Evolutionary conservation across 2,329 filamentous ascomycete species (phyloP), one percentile per base, ranked within the genome.

Genomic region (Exserohilum turcica): DNA sequence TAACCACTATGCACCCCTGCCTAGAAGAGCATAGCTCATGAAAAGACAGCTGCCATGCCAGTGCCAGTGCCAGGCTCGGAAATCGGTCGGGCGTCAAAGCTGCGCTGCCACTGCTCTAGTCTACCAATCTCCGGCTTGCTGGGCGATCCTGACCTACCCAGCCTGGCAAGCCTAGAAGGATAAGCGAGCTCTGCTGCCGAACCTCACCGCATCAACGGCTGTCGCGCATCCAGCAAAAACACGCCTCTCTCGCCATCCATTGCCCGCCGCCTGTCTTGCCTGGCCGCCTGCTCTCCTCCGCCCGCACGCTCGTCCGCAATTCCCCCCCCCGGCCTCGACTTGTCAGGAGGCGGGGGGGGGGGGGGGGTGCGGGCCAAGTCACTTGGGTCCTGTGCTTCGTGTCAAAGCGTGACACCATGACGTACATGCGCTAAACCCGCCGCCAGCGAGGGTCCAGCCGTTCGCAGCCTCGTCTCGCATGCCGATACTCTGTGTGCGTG

Each of bases 21-120:
- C 52, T 43, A 43, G 62, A 60, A 52, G 43, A 54, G 56, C 49
- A 51, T 66, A 61, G 60, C 48, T 48, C 45, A 35, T 50, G 52
- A 56, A 60, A 64, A 63, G 44, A 54, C 19, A 53, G 24, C 56
- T 59, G 43, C 54, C 56, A 57, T 43, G 57, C 57, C 57, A 60
- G 54, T 43, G 54, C 55, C 59, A 57, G 59, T 43, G 57, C 57
- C 57, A 60, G 54, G 43, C 57, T 57, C 59, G 59, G 59, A 60
- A 57, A 60, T 57, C 52, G 29, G 49, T 61, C 59, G 59, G 57
- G 51, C 38, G 48, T 48, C 53, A 56, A 56, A 48, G 54, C 54
- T 56, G 45, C 51, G 49, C 21, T 49, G 44, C 47, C 51, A 47
- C 21, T 49, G 44, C 47, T 50, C 57, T 57, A 57, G 52, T 57